These are phyloP conservation scores for Gastrolobium bilobum DNA, from an alignment of 306 rosid genomes.

Conservation along the genomic window DNA sequence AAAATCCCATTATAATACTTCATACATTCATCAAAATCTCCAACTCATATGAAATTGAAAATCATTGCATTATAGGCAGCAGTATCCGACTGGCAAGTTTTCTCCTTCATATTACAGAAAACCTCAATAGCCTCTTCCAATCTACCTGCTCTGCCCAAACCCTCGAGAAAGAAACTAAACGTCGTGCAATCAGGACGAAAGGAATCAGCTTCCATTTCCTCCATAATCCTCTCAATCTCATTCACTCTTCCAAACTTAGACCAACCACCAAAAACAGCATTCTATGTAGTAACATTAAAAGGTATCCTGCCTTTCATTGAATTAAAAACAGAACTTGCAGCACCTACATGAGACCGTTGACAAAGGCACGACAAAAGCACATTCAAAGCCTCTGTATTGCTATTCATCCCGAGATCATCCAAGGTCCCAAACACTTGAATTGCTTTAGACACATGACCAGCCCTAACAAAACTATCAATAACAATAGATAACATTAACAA, in stretches of 20 bases:
- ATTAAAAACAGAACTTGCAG: slow-evolving; percentile 67
- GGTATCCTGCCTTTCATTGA: slow-evolving; percentile 69
- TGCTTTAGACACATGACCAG: slow-evolving; percentile 72
- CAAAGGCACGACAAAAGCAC: slow-evolving; percentile 74
- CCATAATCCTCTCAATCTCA: slow-evolving; percentile 69
- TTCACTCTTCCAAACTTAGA: slow-evolving; percentile 67
- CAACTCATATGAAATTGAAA: slow-evolving; percentile 63
- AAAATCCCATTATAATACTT: slow-evolving; percentile 70
- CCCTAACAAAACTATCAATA: slow-evolving; percentile 76
- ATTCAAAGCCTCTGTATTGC: slow-evolving; percentile 67
- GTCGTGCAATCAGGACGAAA: slow-evolving; percentile 65
- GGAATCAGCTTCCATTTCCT: slow-evolving; percentile 70
- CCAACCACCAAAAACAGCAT: slow-evolving; percentile 74
- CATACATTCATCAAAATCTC: slow-evolving; percentile 65
- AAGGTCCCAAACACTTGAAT: slow-evolving; percentile 62
- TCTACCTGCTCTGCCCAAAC: slow-evolving; percentile 80
- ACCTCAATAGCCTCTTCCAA: slow-evolving; percentile 68
- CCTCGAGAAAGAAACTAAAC: slow-evolving; percentile 65
- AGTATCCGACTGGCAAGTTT: slow-evolving; percentile 56
- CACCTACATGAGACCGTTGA: slow-evolving; percentile 67
- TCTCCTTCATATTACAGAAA: slow-evolving; percentile 63
- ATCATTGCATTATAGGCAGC: slow-evolving; percentile 76
- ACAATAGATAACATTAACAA: slow-evolving; percentile 63
- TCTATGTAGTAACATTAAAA: slow-evolving; percentile 62
- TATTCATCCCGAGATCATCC: slow-evolving; percentile 66